Conservation (phyloP, 495 filamentous ascomycete genomes). For the Penicillium macrosclerotiorum region DNA sequence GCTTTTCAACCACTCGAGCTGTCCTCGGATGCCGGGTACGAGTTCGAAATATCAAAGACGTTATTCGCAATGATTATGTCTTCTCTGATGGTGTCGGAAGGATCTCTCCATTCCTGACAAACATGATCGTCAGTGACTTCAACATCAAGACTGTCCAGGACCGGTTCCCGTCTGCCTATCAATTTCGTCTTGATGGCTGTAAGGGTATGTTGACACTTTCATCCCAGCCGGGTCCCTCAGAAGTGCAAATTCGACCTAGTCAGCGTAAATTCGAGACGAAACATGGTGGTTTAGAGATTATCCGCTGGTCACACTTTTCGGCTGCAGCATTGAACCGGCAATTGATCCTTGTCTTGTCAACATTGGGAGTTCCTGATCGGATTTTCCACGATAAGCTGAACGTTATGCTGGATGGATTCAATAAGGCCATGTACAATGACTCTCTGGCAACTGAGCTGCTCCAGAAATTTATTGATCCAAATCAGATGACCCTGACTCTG, state of each 20-base stretch:
- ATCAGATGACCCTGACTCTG: constrained; percentile 71
- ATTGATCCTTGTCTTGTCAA: constrained; percentile 78
- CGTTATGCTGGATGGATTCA: constrained; percentile 60
- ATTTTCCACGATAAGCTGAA: constrained; percentile 67
- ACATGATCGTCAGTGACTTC: constrained; percentile 64
- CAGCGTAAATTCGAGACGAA: constrained; percentile 83
- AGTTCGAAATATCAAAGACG: constrained; percentile 55
- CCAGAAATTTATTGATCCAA: constrained; percentile 76
- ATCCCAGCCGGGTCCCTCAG: constrained; percentile 53
- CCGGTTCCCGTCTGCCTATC: constrained; percentile 72
- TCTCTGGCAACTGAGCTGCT: constrained; percentile 62
- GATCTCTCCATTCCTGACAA: constrained; percentile 75
- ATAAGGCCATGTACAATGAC: constrained; percentile 65
- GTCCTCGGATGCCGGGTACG: constrained; percentile 45
- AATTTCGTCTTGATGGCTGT: constrained; percentile 87
- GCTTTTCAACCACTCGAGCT: constrained; percentile 87
- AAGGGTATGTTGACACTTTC: constrained; percentile 84
- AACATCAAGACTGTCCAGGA: constrained; percentile 44
- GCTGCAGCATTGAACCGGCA: constrained; percentile 83
- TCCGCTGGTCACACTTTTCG: constrained; percentile 72
- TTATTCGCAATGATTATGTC: constrained; percentile 60
- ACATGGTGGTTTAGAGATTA: constrained; percentile 76
- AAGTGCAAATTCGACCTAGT: constrained; percentile 75
- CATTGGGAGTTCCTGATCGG: constrained; percentile 66
- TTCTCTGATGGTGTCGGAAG: constrained; percentile 96